Base-by-base conservation (phyloP, 768 basidiomycete genomes). In the Rickenella mellea region DNA sequence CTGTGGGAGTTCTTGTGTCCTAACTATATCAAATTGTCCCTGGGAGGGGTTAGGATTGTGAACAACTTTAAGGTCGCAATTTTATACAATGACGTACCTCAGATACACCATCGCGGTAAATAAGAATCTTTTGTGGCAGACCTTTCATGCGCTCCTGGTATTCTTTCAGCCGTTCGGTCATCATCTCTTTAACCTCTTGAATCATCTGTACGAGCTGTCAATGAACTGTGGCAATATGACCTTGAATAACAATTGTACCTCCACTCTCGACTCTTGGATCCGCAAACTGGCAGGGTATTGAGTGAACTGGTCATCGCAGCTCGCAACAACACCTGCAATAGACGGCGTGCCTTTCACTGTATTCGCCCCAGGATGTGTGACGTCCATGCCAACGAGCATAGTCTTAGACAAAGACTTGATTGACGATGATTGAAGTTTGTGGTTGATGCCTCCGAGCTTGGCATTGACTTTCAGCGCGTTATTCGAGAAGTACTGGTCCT, bases 351-450 rank as follows among this genome's bases (percentile, higher is more conserved):
- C 88, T 2, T 69, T 68, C 39, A 66, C 56, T 48, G 81, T 83
- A 5, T 62, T 70, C 1, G 82, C 80, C 1, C 82, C 73, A 3
- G 86, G 83, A 48, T 90, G 86, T 0, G 84, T 89, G 0, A 87
- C 84, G 52, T 90, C 86, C 48, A 87, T 84, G 0, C 88, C 88
- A 3, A 91, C 78, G 54, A 91, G 62, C 81, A 91, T 90, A 8
- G 87, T 89, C 41, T 70, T 70, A 49, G 69, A 67, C 36, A 89
- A 60, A 85, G 85, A 89, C 27, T 46, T 51, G 70, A 80, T 74
- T 1, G 74, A 71, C 1, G 45, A 51, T 0, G 64, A 55, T 26
- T 80, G 79, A 8, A 88, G 61, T 39, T 69, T 47, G 58, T 91
- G 88, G 49, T 91, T 91, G 17, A 81, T 63, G 0, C 88, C 88